Base-by-base conservation (phyloP, 208 protist species). In the Histomonas meleagridis region DNA sequence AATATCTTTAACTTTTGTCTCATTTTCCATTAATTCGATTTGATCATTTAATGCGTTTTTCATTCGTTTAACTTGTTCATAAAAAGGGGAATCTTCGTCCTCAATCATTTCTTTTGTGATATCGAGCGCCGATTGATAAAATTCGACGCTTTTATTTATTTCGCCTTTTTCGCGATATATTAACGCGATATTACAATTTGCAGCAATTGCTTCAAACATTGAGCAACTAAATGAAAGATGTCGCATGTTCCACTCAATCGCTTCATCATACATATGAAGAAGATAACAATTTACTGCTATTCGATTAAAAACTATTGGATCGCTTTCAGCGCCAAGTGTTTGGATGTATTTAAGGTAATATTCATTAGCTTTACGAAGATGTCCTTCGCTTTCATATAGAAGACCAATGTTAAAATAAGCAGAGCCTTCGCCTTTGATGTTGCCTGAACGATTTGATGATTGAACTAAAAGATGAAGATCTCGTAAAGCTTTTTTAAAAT, bases 331-430 rank as follows among this genome's bases (percentile, higher is more conserved):
- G n/a, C 70, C 70, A 9, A 79, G 40, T 79, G 70, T 79, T 43
- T 79, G 70, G n/a, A 79, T 10, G 18, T 79, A 79, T 79, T 79
- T 79, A 18, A 79, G 28, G 40, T 79, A 79, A 79, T 51, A 79
- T 51, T 79, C 70, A 35, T 79, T 79, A n/a, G 70, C 70, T 48
- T 51, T 48, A 18, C 49, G 46, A 32, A 79, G 28, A 51, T 79
- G 40, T 18, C 70, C 70, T 79, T 79, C 70, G 28, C 70, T 79
- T 43, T 79, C 70, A 28, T 79, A 79, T 46, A 79, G 40, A 79
- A 79, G 70, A 28, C 38, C 70, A 51, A 79, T 79, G 40, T 79
- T 79, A 40, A 79, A 79, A 51, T 79, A 79, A 79, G 70, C 70
- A 28, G 40, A 79, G 18, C 40, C n/a, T 79, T 79, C 70, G 28